A percentile compares a stretch with the other conserved stretches of the same genome.
Conservation (phyloP, 495 filamentous ascomycete species). For the Aspergillus hancockii region DNA sequence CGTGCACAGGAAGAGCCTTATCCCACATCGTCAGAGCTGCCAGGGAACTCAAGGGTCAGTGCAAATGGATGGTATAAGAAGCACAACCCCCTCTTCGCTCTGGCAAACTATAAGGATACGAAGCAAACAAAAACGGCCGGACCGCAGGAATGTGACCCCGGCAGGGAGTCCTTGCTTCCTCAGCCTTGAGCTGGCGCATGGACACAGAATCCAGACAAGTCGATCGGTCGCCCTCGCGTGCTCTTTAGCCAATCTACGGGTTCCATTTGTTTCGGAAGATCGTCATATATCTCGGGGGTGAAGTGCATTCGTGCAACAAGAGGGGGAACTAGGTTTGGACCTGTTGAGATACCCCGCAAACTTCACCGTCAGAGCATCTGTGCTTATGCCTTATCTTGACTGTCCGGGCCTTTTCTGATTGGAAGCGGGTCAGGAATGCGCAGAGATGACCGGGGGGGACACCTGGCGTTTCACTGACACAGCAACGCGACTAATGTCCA, state of each 20-base stretch:
- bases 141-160: not conserved
- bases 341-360: not conserved
- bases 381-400: not conserved
- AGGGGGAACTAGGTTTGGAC: not conserved
- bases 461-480: not conserved
- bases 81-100: not conserved
- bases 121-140: not conserved
- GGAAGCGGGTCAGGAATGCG: not conserved
- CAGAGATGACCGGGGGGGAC: not conserved
- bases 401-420: not conserved
- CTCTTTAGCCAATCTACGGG: not conserved
- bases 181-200: not conserved
- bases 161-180: not conserved
- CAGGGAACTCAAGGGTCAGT: not conserved
- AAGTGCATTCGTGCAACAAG: not conserved
- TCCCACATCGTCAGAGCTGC: not conserved
- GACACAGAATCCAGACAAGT: not conserved
- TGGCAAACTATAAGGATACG: not conserved
- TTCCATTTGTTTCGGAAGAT: not conserved
- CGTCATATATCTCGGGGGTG: not conserved
- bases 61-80: not conserved
- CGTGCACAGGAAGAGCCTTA: not conserved
- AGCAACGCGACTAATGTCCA: not conserved
- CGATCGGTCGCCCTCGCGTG: not conserved
- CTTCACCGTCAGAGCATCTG: not conserved